These are phyloP conservation scores for Ogataea nakhonphanomensis DNA, from an alignment of 805 yeast species.

Conservation along the genomic window DNA sequence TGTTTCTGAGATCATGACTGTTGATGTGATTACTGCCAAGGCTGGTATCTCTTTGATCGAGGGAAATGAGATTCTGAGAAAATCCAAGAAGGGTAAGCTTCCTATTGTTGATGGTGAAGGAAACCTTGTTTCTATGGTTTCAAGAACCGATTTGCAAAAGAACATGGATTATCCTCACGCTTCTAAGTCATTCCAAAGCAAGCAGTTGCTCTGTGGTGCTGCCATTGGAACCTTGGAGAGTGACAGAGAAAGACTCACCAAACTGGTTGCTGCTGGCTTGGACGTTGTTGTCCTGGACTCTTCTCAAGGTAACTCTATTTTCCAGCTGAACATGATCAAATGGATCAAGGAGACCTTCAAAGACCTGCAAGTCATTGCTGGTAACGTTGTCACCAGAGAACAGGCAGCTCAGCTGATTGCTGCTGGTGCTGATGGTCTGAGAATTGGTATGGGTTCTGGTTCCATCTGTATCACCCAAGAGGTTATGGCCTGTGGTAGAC, in stretches of 20 bases:
- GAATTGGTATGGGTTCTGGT: conserved; percentile 99
- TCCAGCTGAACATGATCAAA: conserved; percentile 90
- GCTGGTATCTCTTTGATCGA: conserved; percentile 77
- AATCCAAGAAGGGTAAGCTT: conserved; percentile 95
- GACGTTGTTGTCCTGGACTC: conserved; percentile 96
- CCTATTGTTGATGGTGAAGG: conserved; percentile 83
- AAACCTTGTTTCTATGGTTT: conserved; percentile 79
- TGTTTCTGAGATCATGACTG: conserved; percentile 85
- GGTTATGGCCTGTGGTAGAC: conserved; percentile 99
- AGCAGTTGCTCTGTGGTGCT: conserved; percentile 98
- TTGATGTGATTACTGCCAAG: conserved; percentile 77
- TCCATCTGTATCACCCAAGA: conserved; percentile 99
- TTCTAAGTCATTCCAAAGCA: conserved; percentile 86
- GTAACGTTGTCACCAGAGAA: conserved; percentile 98
- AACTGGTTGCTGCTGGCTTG: conserved; percentile 92
- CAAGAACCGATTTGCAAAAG: conserved; percentile 96
- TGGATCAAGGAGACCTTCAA: conserved; percentile 84
- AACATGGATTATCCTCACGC: conserved; percentile 92
- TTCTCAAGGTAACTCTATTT: conserved; percentile 94
- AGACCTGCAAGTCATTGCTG: conserved; percentile 86
- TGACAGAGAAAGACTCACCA: conserved; percentile 78
- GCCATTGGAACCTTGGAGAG: conserved; percentile 92
- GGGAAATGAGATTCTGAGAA: conserved; percentile 88
- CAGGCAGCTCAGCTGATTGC: conserved; percentile 94
- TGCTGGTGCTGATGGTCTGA: conserved; percentile 96